These are phyloP conservation scores for Reutealis trisperma DNA, from an alignment of 345 rosid species.

Conservation along the genomic window DNA sequence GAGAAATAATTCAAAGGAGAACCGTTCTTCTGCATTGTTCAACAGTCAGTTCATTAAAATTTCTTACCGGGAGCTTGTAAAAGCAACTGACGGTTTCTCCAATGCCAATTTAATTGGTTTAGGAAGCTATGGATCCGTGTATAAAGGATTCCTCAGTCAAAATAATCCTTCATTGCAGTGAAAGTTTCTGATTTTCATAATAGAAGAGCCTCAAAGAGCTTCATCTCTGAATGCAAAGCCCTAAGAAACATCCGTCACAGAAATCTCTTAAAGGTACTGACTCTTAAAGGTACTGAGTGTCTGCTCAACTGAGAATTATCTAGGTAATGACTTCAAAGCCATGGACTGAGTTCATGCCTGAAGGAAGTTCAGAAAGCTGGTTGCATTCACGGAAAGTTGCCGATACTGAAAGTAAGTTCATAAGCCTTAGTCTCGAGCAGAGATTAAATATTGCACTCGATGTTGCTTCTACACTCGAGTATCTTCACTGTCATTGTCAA, in stretches of 20 bases:
- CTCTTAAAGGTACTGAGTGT: not conserved
- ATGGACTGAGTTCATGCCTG: not conserved
- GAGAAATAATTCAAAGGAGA: not conserved
- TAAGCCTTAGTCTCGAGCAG: not conserved
- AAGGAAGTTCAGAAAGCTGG: slow-evolving; percentile 5
- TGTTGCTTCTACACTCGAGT: slow-evolving; percentile 2
- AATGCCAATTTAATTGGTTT: not conserved
- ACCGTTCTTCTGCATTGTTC: not conserved
- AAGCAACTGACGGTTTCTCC: not conserved
- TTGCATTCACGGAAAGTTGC: not conserved
- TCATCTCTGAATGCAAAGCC: slow-evolving; percentile 12
- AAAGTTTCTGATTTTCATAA: too few relatives aligned
- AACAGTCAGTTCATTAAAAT: not conserved
- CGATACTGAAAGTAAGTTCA: not conserved
- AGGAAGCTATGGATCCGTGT: slow-evolving; percentile 7
- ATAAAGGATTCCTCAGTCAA: not conserved
- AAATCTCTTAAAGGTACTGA: slow-evolving; percentile 1
- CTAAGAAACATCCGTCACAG: slow-evolving; percentile 1
- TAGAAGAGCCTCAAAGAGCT: slow-evolving; percentile 5
- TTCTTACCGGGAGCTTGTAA: slow-evolving; percentile 2
- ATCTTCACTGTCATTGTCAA: slow-evolving; percentile 4
- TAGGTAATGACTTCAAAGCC: slow-evolving; percentile 11
- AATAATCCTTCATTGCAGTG: too few relatives aligned
- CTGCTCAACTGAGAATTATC: not conserved
- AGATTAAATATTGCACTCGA: not conserved